Evolutionary conservation across 179 eudicot genomes (phyloP), one percentile per base, ranked within the genome.

Genomic region (Nepenthes alata): DNA sequence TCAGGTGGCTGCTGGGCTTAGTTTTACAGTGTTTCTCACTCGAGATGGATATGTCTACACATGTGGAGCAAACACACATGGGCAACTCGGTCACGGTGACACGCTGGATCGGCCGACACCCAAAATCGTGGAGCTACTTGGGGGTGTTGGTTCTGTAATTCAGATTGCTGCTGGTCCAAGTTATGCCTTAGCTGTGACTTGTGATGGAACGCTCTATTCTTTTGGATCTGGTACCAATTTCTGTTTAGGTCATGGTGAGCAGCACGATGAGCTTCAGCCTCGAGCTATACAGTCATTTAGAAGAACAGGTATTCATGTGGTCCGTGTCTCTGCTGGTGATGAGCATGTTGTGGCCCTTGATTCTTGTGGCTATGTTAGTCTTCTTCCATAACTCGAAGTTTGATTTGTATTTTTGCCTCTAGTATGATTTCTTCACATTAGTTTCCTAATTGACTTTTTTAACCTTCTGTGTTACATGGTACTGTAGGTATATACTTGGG

Each of bases 311-410:
- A 73, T 90, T 67, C 88, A 85, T 65, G 67, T 93, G 56, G 76
- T 85, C 71, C 85, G 95, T n/a, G 97, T 85, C 36, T 89, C 90
- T 65, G 97, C 98, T 45, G 97, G 95, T 55, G 98, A 89, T 72
- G 98, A 93, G 77, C 98, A 93, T 61, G 97, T 79, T 25, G 95
- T 93, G 60, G 97, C 97, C 37, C 95, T 89, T 59, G 98, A 93
- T 83, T 89, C 97, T 60, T 78, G 74, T 70, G 97, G 98, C 75
- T 74, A 75, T 74, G 97, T 87, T 74, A 78, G 85, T 69, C 25
- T 55, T 53, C 37, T 34, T 61, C 15, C 41, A 51, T 10, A 6
- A 15, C 61, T 63, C 3, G 6, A 44, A 52, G 37, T 36, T 35
- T n/a, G 6, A 25, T 64, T 5, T 8, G 1, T 34, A 14, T 38